Percentiles rank a stretch among this genome's conserved stretches.
phyloP scores from a whole-genome alignment of 768 basidiomycete genomes.

The Boletus barrowsii region DNA sequence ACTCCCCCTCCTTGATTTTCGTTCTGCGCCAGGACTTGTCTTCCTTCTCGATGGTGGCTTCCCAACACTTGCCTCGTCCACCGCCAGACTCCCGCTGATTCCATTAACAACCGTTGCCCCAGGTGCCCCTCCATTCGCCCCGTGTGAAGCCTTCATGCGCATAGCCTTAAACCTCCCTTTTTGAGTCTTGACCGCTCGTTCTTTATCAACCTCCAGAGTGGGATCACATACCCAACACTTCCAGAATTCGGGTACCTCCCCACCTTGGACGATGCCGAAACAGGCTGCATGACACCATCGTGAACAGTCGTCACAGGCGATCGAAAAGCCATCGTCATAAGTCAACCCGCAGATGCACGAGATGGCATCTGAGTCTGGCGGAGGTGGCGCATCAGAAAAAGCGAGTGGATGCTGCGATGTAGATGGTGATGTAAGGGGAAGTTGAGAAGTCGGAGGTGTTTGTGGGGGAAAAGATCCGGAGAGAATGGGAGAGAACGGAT shows the following conservation, averaged over 20 bases:
- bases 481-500: conserved; percentile 18
- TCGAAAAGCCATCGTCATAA: conserved; percentile 80
- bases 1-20: conserved; percentile 35
- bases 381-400: conserved; percentile 19
- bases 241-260: conserved; percentile 69
- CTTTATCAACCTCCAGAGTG: conserved; percentile 41
- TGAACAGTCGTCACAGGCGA: conserved; percentile 79
- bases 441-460: conserved; percentile 12
- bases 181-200: conserved; percentile 46
- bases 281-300: conserved; percentile 86
- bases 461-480: conserved; percentile 12
- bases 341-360: conserved; percentile 72
- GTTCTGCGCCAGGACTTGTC: conserved; percentile 39
- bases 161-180: conserved; percentile 36
- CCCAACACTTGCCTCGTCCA: conserved; percentile 22
- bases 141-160: conserved; percentile 28
- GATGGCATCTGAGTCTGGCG: conserved; percentile 46
- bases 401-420: conserved; percentile 20
- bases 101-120: conserved; percentile 22
- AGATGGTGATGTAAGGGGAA: conserved; percentile 18
- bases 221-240: conserved; percentile 69
- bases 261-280: conserved; percentile 55
- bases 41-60: conserved; percentile 32
- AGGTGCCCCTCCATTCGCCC: conserved; percentile 14
- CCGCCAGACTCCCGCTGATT: conserved; percentile 4